Base-by-base conservation (phyloP, 208 protist species). In the Crithidia expoeki region DNA sequence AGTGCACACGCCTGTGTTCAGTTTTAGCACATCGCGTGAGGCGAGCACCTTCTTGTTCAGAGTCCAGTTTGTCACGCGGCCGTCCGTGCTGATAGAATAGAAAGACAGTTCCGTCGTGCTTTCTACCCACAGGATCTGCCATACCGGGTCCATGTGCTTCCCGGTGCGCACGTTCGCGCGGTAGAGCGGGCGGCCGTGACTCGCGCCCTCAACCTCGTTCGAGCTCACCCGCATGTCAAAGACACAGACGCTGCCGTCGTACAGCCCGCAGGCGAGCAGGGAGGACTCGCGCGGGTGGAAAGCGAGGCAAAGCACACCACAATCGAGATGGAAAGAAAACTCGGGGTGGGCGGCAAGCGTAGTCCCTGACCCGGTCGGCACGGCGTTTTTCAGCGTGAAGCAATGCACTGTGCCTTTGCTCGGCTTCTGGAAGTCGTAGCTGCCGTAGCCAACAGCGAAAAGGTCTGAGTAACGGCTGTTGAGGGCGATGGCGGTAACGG, bases 81-180 rank as follows among this genome's bases (percentile, higher is more conserved):
- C 97, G 76, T 99, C 98, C 9, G 93, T 97, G 61, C 93, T 98
- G 76, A 99, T 89, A 4, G 96, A 98, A 76, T 94, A 98, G 80
- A 99, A 98, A 66, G 88, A 89, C 10, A 98, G 86, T 56, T 86
- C 86, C 25, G 74, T 33, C 38, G 73, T 76, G 70, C 76, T 79
- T 36, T 77, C 55, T 64, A 83, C 68, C 92, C 93, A 97, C 56
- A 90, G 74, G 28, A 98, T 87, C 74, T 98, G 84, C 98, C 98
- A 99, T 52, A 99, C 97, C 14, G 97, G 96, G 63, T 99, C 98
- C 40, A 86, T 98, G 82, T 99, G 98, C 83, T 99, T 98, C 60
- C 98, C 98, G 14, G 86, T 95, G 58, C 96, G 94, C 42, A 98
- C 93, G 34, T 90, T 98, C 14, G 95, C 91, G 60, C 85, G 80